Base-by-base conservation (phyloP, 352 stramenopile genomes). In the Phytophthora sansomeana region DNA sequence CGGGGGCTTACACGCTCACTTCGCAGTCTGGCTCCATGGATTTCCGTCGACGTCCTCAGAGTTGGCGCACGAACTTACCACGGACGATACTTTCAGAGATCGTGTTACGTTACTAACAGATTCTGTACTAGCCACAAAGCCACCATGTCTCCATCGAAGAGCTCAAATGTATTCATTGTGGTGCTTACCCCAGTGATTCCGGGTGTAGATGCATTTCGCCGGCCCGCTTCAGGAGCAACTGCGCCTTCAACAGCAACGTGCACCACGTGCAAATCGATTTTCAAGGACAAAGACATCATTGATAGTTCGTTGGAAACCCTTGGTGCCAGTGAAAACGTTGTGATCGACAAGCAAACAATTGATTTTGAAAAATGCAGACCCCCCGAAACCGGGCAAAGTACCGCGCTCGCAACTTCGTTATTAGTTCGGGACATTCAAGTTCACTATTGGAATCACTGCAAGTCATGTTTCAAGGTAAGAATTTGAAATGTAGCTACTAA, bases 1-100 rank as follows among this genome's bases (percentile, higher is more conserved):
- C 59, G 13, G 69, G 69, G 11, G 63, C 30, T 33, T 77, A 3
- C 69, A 74, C 33, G 63, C 63, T 0, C 63, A 77, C 21, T 63
- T 74, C 24, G 64, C 61, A 0, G 54, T 77, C 10, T 77, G 69
- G 69, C 39, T 77, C 1, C 50, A 72, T 52, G 62, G 68, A 1
- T 72, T 76, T 55, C 68, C 63, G 5, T 36, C 58, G n/a, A 72
- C 63, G 0, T 44, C 61, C 17, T 0, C 13, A 5, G 10, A 14
- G 0, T 57, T 63, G 1, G 24, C 14, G 3, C 16, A 36, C 6
- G 28, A 21, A 16, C 17, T 64, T 32, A 14, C 26, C 4, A 16
- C 11, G 8, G 32, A 64, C n/a, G 3, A 3, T 9, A 19, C 9
- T 0, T 57, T 58, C 19, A 9, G 19, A 7, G 16, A 16, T 19